Evolutionary conservation across 306 rosid species (phyloP), one percentile per base, ranked within the genome.

Genomic region (Quercus dentata): DNA sequence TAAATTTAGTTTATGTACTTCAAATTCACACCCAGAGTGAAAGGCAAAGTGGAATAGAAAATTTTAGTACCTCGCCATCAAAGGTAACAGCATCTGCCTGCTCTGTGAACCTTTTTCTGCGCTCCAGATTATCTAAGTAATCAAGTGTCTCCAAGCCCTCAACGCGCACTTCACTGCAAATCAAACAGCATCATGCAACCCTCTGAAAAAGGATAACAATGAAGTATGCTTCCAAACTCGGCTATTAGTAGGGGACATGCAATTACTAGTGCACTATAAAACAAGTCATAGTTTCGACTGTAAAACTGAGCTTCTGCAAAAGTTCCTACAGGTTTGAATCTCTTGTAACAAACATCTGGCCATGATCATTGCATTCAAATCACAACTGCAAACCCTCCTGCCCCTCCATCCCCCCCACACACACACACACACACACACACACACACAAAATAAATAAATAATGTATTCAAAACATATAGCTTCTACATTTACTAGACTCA

Each of bases 131-230:
- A 79, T 92, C 97, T 8, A 88, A 78, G 86, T 89, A 92, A 80
- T 92, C 94, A 33, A 92, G 92, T 21, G 97, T 92, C 84, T 92
- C 97, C 85, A 92, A 81, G 81, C 94, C 97, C 83, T 92, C 97
- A 74, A 92, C 78, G 7, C 94, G 89, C 74, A 92, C 94, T 85
- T 92, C 94, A 72, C 97, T 92, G 92, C 85, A 87, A 49, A 78
- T 79, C 68, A 52, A 85, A 61, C 62, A 78, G 20, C 78, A 74
- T 74, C 81, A 79, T 78, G 80, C 55, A 67, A 54, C 41, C 21
- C 75, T 81, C 84, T 77, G 74, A 58, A 74, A 62, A 41, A 54
- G 71, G 56, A 41, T 76, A 46, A 71, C 55, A 49, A 73, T 56
- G 74, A 64, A 74, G 51, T 23, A 38, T 76, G 54, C 65, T 73